Percentiles rank a stretch among this genome's conserved stretches.
Conservation (phyloP, 257 asterid species). For the Galeopsis tetrahit region DNA sequence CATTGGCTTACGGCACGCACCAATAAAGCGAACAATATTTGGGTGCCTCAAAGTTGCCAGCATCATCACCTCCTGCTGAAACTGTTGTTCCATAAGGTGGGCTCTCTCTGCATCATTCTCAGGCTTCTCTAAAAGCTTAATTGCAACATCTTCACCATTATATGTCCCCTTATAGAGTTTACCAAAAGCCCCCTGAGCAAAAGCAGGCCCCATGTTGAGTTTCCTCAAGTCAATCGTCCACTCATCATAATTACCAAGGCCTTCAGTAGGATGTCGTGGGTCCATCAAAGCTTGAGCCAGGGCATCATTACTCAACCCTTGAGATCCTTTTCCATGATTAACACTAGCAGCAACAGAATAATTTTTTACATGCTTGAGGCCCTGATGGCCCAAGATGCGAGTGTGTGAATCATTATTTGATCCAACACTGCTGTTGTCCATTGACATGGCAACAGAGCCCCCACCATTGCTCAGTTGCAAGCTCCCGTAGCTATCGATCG, state of each 20-base stretch:
- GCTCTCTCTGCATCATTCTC: constrained; percentile 85
- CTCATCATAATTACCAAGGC: constrained; percentile 86
- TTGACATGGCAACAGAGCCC: constrained; percentile 90
- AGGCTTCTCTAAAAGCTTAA: constrained; percentile 93
- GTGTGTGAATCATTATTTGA: constrained; percentile 78
- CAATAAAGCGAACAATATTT: constrained; percentile 92
- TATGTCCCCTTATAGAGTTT: constrained; percentile 92
- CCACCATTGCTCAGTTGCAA: constrained; percentile 92
- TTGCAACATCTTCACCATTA: constrained; percentile 92
- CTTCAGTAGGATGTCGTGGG: constrained; percentile 80
- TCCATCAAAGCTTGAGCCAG: constrained; percentile 93
- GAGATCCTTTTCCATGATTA: constrained; percentile 67
- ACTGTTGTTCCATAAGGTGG: constrained; percentile 93
- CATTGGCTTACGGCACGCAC: constrained; percentile 95
- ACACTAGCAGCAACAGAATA: constrained; percentile 85
- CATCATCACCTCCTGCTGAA: constrained; percentile 99
- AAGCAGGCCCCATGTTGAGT: constrained; percentile 97
- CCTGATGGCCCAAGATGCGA: constrained; percentile 82
- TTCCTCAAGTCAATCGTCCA: constrained; percentile 95
- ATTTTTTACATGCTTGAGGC: constrained; percentile 81
- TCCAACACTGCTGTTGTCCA: constrained; percentile 92
- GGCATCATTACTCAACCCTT: constrained; percentile 81
- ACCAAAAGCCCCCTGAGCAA: constrained; percentile 99
- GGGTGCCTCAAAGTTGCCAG: constrained; percentile 86
- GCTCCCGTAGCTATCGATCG: constrained; percentile 85